Evolutionary conservation across 192 early-diverging fungal genomes (phyloP).

Genomic region (Mortierella claussenii): DNA sequence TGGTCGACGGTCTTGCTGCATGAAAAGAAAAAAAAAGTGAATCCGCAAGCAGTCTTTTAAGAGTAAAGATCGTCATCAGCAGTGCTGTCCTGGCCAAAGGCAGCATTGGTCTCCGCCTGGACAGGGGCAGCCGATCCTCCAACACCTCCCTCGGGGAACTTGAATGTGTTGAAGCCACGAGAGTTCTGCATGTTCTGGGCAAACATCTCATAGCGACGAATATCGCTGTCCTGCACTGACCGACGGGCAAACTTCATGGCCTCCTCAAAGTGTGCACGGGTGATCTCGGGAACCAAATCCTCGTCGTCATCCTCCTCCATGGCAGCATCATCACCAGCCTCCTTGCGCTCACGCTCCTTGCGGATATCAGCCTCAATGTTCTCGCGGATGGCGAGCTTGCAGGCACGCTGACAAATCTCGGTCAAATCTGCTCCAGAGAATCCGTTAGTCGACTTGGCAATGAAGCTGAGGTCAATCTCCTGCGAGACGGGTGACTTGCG

Average conservation of each 20-base stretch:
- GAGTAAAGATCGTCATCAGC: slow-evolving; percentile 87
- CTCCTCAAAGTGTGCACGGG: slow-evolving; percentile 97
- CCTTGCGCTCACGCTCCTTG: slow-evolving; percentile 78
- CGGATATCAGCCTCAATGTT: slow-evolving; percentile 90
- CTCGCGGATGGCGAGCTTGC: slow-evolving; percentile 97
- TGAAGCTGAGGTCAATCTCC: slow-evolving; percentile 82
- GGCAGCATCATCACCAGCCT: slow-evolving; percentile 78
- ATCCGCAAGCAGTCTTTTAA: no score
- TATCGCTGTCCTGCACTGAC: slow-evolving; percentile 95
- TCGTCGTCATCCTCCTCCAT: slow-evolving; percentile 87
- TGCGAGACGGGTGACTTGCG: slow-evolving; percentile 92
- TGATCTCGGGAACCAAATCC: slow-evolving; percentile 93
- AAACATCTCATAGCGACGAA: slow-evolving; percentile 99
- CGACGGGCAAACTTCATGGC: slow-evolving; percentile 98
- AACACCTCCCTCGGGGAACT: slow-evolving; percentile 87
- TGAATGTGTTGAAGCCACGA: slow-evolving; percentile 95
- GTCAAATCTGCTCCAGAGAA: slow-evolving; percentile 99
- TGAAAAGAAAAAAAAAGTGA: no score
- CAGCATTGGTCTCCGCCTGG: slow-evolving; percentile 54
- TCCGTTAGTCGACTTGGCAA: slow-evolving; percentile 91
- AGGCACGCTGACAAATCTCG: slow-evolving; percentile 98
- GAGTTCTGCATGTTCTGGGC: slow-evolving; percentile 97
- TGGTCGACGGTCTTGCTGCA: no score
- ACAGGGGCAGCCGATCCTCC: slow-evolving; percentile 53
- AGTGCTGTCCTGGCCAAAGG: slow-evolving; percentile 69